These are phyloP conservation scores for Neolentinus lepideus DNA, from an alignment of 1,284 basidiomycete species.

Conservation along the genomic window DNA sequence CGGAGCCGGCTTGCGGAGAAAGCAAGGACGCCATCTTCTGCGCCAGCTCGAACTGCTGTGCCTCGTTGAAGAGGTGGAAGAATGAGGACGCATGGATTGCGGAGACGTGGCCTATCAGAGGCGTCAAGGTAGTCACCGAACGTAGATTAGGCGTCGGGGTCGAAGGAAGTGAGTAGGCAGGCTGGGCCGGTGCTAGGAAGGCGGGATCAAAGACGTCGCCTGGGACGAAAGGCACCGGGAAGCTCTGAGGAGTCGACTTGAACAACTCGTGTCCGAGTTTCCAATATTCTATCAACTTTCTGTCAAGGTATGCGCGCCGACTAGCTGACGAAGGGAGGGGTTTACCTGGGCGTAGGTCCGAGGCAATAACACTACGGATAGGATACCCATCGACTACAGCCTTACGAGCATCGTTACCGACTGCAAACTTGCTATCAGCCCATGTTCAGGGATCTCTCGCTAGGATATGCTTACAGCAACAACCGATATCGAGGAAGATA, in stretches of 20 bases:
- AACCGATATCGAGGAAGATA: conserved; percentile 41
- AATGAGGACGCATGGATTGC: conserved; percentile 40
- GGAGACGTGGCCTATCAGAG: conserved; percentile 35
- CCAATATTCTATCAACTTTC: conserved; percentile 23
- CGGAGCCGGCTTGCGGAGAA: conserved; percentile 26
- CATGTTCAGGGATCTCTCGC: background rate
- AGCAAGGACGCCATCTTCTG: conserved; percentile 30
- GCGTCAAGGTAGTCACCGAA: conserved; percentile 30
- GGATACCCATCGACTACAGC: conserved; percentile 33
- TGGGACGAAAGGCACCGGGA: conserved; percentile 37
- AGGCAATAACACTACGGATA: conserved; percentile 23
- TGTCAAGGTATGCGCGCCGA: conserved; percentile 7
- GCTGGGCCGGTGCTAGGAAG: conserved; percentile 23
- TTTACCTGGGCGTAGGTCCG: conserved; percentile 25
- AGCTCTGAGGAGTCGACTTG: conserved; percentile 25
- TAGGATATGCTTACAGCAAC: conserved; percentile 35
- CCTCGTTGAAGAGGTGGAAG: conserved; percentile 46
- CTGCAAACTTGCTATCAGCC: conserved; percentile 16
- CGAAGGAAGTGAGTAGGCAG: conserved; percentile 18
- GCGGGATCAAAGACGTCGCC: conserved; percentile 36
- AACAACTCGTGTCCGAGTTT: conserved; percentile 26
- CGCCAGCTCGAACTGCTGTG: conserved; percentile 33
- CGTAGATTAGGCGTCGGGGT: conserved; percentile 23
- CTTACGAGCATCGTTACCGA: conserved; percentile 38
- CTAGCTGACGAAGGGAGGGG: background rate